Conservation (phyloP, 257 asterid species). For the Solanum sejunctum region DNA sequence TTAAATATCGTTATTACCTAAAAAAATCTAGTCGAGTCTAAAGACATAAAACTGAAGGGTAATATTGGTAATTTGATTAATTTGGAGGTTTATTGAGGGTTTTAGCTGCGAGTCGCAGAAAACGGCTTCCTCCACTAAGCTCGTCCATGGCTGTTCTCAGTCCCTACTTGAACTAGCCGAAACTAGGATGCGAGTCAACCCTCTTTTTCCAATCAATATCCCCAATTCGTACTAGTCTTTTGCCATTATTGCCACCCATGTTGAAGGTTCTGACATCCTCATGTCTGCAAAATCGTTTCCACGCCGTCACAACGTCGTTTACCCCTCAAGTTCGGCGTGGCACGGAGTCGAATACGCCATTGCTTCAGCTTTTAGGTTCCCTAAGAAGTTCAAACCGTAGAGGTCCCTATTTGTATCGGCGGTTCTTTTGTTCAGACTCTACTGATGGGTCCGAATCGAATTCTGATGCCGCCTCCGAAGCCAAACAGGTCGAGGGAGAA, state of each 20-base stretch:
- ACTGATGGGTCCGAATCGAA: constrained; percentile 38
- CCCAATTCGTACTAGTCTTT: background rate
- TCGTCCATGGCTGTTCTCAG: constrained; percentile 30
- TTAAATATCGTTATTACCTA: too few species aligned
- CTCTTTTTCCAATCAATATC: background rate
- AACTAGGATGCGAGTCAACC: background rate
- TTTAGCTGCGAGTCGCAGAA: constrained; percentile 8
- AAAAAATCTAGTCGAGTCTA: background rate
- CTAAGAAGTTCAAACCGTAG: constrained; percentile 20
- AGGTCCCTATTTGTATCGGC: constrained; percentile 24
- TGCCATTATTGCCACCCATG: constrained; percentile 21
- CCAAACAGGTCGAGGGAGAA: constrained; percentile 22
- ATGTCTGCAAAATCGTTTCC: constrained; percentile 30
- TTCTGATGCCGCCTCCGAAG: constrained; percentile 23
- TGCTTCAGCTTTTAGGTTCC: constrained; percentile 30
- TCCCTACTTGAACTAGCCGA: background rate
- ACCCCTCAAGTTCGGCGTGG: constrained; percentile 30
- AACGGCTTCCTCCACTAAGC: constrained; percentile 25
- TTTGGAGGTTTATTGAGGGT: constrained; percentile 48
- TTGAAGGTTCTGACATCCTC: constrained; percentile 61
- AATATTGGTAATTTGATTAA: background rate
- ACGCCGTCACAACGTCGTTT: constrained; percentile 19
- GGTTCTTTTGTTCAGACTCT: constrained; percentile 83
- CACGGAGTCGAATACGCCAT: constrained; percentile 37
- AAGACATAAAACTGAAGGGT: background rate